Base-by-base conservation (phyloP, 768 basidiomycete genomes). In the Hericium coralloides region DNA sequence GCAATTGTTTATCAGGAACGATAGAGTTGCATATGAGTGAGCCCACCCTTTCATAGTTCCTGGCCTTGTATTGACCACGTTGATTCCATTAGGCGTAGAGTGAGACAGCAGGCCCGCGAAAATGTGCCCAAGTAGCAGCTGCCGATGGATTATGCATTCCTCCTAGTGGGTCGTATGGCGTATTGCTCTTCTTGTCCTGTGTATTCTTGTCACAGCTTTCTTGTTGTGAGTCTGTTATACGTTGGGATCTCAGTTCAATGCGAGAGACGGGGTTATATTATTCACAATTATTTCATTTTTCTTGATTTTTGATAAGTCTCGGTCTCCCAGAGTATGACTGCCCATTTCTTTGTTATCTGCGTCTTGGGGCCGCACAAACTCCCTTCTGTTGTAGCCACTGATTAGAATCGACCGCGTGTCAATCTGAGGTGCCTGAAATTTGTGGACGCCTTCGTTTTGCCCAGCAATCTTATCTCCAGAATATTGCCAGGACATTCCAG, bases 21-120 rank as follows among this genome's bases (percentile, higher is more conserved):
- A 98, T 74, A 91, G 90, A 65, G 74, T 77, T 18, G 93, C 92
- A 26, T 98, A 98, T 66, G 92, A 97, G 91, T 92, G 67, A 72
- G 85, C 77, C 17, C 12, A n/a, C 12, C 4, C 12, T 9, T 38
- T 5, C 22, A 12, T 31, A 5, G 51, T 50, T 43, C 25, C 14
- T 55, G n/a, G 17, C 47, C 38, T 48, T 26, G 54, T 48, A 22
- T 50, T 53, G 4, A 59, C 12, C 23, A 25, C 31, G 2, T 45
- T 39, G 8, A 2, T 17, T 39, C 20, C n/a, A 9, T 20, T 23
- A 93, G 91, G 73, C 83, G 85, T 67, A 81, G 84, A 68, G 82
- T 98, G 59, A 83, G 82, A 66, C 78, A 81, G 57, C 95, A 98
- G 69, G 95, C 95, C 4, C 79, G 88, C 63, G 93, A 97, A 59